Conservation (phyloP, 768 basidiomycete genomes). For the Psilocybe cyanescens region DNA sequence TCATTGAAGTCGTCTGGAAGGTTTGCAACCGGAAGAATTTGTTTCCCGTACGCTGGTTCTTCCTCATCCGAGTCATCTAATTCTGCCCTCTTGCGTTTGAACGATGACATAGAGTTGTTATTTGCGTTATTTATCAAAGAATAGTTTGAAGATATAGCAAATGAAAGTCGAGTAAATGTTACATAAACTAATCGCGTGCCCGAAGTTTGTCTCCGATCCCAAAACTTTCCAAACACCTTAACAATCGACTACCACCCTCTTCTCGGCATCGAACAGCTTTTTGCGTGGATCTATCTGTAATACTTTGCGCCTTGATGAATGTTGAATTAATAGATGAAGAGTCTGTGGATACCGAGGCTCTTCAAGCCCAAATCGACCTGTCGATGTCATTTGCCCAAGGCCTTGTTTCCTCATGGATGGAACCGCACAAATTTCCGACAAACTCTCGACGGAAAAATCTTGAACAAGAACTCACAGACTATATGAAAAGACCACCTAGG, state of each 20-base stretch:
- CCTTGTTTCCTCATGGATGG: conserved; percentile 79
- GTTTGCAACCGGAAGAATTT: conserved; percentile 81
- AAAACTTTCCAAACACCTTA: conserved; percentile 5
- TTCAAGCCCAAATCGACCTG: conserved; percentile 84
- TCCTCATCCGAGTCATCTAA: conserved; percentile 61
- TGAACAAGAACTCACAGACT: conserved; percentile 64
- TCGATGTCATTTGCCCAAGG: conserved; percentile 78
- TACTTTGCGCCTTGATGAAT: conserved; percentile 21
- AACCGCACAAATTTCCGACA: conserved; percentile 47
- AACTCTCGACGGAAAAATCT: conserved; percentile 38
- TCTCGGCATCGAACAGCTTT: not conserved
- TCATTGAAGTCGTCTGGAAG: conserved; percentile 71
- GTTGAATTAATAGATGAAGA: conserved; percentile 45
- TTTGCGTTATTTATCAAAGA: not conserved
- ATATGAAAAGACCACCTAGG: conserved; percentile 75
- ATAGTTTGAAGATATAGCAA: no score
- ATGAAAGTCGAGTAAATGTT: no score
- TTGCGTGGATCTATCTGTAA: not conserved
- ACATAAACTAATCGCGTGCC: not conserved
- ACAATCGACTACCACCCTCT: not conserved
- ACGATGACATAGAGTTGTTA: conserved; percentile 26
- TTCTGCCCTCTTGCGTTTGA: conserved; percentile 62
- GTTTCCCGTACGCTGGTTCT: conserved; percentile 63
- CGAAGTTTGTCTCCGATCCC: conserved; percentile 11
- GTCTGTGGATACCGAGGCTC: conserved; percentile 63